phyloP scores from a whole-genome alignment of 371 early-diverging fungal genomes.

The Dentiscutata heterogama region DNA sequence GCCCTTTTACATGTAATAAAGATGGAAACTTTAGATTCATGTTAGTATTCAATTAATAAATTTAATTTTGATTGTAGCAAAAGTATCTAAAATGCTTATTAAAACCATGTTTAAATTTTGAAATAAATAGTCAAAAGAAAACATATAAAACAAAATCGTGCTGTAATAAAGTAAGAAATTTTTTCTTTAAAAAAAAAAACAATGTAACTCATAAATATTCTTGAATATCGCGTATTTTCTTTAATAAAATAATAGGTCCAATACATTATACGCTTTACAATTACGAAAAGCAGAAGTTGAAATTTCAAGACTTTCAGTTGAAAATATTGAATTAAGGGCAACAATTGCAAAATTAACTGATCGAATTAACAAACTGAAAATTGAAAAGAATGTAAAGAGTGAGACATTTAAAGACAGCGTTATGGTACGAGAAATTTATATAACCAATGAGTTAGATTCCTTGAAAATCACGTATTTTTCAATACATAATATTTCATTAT shows the following conservation, averaged over 20 bases:
- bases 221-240: too few species aligned
- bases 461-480: too few species aligned
- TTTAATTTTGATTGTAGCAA: neutral
- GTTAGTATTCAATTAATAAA: neutral
- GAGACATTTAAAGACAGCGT: constrained; percentile 12
- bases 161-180: neutral
- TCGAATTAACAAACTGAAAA: constrained; percentile 16
- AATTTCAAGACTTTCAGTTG: constrained; percentile 16
- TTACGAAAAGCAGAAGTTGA: constrained; percentile 41
- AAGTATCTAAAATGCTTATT: neutral
- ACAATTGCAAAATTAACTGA: constrained; percentile 12
- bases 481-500: neutral
- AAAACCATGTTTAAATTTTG: neutral
- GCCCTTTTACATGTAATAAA: neutral
- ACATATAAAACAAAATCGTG: constrained; percentile 3
- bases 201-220: too few species aligned
- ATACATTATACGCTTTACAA: constrained; percentile 38
- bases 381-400: neutral
- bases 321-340: constrained; percentile 38
- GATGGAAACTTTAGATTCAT: constrained; percentile 1
- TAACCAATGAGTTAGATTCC: neutral
- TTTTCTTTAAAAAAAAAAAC: neutral
- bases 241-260: constrained; percentile 9
- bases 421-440: neutral
- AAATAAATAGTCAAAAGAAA: neutral